These are phyloP conservation scores for Trametes polyzona DNA, from an alignment of 1,284 basidiomycete species.

Conservation along the genomic window DNA sequence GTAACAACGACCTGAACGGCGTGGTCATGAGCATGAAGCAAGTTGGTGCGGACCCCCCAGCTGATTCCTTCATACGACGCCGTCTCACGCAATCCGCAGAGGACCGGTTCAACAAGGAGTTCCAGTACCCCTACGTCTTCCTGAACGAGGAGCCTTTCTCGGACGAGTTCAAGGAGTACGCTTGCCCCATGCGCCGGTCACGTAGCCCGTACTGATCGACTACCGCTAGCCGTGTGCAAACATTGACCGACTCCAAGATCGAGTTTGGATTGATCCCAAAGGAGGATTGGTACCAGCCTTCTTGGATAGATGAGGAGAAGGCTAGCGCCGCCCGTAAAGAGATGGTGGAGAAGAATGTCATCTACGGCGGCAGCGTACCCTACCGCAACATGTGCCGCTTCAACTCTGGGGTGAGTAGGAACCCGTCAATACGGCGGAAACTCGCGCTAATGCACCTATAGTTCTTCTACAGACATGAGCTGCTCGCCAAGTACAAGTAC, in stretches of 20 bases:
- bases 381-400: conserved; percentile 94
- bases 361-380: conserved; percentile 83
- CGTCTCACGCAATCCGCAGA: conserved; percentile 42
- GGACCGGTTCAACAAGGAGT: conserved; percentile 85
- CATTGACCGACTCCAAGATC: conserved; percentile 67
- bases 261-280: conserved; percentile 83
- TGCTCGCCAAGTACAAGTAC: conserved; percentile 84
- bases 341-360: conserved; percentile 83
- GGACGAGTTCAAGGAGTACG: conserved; percentile 76
- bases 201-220: background rate
- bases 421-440: background rate
- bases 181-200: background rate
- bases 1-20: conserved; percentile 80
- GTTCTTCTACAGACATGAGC: conserved; percentile 87
- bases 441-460: conserved; percentile 33
- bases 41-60: conserved; percentile 44
- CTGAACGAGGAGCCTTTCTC: conserved; percentile 83
- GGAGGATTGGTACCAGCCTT: conserved; percentile 87
- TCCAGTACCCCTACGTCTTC: conserved; percentile 85
- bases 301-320: conserved; percentile 80
- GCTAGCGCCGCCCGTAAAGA: conserved; percentile 74
- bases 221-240: conserved; percentile 61
- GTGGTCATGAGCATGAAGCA: conserved; percentile 78
- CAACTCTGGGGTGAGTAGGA: conserved; percentile 88
- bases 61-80: conserved; percentile 54